Percentiles rank a stretch among this genome's conserved stretches.
These are phyloP conservation scores for Didymosphaeria variabile DNA, from an alignment of 2,329 filamentous ascomycete species.

Conservation along the genomic window DNA sequence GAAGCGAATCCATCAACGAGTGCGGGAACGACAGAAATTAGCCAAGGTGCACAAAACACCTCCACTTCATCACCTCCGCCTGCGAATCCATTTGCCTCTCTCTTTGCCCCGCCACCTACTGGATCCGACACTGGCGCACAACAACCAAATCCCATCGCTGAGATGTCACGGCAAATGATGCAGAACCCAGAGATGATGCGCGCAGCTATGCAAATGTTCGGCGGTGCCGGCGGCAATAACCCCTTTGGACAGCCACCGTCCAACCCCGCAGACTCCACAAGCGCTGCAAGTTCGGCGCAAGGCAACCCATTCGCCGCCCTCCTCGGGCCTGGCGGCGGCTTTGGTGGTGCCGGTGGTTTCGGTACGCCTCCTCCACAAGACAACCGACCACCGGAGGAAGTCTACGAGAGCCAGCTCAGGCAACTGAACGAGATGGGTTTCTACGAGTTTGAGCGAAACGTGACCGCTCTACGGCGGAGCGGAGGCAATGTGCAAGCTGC, in stretches of 20 bases:
- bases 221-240: slow-evolving; percentile 44
- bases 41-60: slow-evolving; percentile 32
- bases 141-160: slow-evolving; percentile 59
- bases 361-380: slow-evolving; percentile 68
- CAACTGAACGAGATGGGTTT: slow-evolving; percentile 99
- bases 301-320: slow-evolving; percentile 54
- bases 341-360: slow-evolving; percentile 49
- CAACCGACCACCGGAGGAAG: slow-evolving; percentile 89
- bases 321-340: slow-evolving; percentile 57
- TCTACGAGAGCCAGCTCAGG: slow-evolving; percentile 87
- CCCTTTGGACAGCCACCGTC: slow-evolving; percentile 57
- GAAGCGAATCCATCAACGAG: slow-evolving; percentile 24
- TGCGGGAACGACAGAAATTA: slow-evolving; percentile 19
- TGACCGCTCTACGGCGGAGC: slow-evolving; percentile 84
- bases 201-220: slow-evolving; percentile 64
- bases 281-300: slow-evolving; percentile 26
- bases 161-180: slow-evolving; percentile 58
- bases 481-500: slow-evolving; percentile 95
- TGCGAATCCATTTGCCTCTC: slow-evolving; percentile 49
- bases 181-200: slow-evolving; percentile 68
- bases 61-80: slow-evolving; percentile 35
- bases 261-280: slow-evolving; percentile 23
- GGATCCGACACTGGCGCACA: slow-evolving; percentile 24
- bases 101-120: slow-evolving; percentile 60
- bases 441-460: slow-evolving; percentile 93